A percentile compares a stretch with the other conserved stretches of the same genome.
These are phyloP conservation scores for Pichia sp. DNA, from an alignment of 1,139 yeast genomes.

Conservation along the genomic window DNA sequence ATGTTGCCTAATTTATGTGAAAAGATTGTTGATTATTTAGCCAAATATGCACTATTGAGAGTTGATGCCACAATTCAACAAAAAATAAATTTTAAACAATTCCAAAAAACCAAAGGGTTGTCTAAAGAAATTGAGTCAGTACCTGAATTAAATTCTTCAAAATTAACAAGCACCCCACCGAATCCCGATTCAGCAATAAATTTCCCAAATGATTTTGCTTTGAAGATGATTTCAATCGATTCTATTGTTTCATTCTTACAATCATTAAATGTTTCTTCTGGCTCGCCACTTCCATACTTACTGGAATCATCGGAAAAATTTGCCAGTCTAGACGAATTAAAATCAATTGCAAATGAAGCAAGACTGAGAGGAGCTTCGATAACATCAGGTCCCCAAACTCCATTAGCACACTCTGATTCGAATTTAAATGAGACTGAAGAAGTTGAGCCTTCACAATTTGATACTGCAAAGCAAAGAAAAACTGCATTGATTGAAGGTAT, in stretches of 20 bases:
- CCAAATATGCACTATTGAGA: constrained; percentile 64
- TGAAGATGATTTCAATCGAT: constrained; percentile 75
- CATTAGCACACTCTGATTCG: constrained; percentile 8
- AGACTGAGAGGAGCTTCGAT: constrained; percentile 20
- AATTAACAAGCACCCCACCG: constrained; percentile 55
- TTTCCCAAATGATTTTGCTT: constrained; percentile 74
- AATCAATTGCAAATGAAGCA: constrained; percentile 8
- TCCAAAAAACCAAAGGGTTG: constrained; percentile 54
- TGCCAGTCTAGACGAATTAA: constrained; percentile 10
- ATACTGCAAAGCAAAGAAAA: constrained; percentile 75
- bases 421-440: constrained; percentile 30
- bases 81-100: constrained; percentile 58
- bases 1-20: constrained; percentile 83
- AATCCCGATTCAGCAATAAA: constrained; percentile 48
- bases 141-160: constrained; percentile 70
- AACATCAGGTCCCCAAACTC: constrained; percentile 14
- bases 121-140: constrained; percentile 69
- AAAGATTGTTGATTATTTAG: constrained; percentile 67
- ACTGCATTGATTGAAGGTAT: constrained; percentile 76
- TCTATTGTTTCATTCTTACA: constrained; percentile 78
- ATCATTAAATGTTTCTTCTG: constrained; percentile 85
- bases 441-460: constrained; percentile 79
- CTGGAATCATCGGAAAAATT: neutral
- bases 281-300: constrained; percentile 30
- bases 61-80: constrained; percentile 63